A percentile compares a stretch with the other conserved stretches of the same genome.
Evolutionary conservation across 169 alveolate species (phyloP).

Genomic region (Plasmodium coatneyi): DNA sequence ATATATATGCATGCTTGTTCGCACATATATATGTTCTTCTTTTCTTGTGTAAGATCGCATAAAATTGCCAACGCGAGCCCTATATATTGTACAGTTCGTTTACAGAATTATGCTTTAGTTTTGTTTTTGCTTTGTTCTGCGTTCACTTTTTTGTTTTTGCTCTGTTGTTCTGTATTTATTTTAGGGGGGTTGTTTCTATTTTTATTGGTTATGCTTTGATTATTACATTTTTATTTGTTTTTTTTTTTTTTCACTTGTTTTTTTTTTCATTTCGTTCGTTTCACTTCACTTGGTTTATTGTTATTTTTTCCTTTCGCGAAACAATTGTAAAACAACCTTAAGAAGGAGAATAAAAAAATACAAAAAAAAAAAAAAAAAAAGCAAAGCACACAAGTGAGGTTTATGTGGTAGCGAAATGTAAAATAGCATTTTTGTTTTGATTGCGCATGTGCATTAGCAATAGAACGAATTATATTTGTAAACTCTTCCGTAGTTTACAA

Average conservation of each 20-base stretch:
- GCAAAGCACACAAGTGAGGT: conserved; percentile 1
- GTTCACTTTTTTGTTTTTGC: neutral
- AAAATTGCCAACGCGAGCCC: neutral
- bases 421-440: conserved; percentile 8
- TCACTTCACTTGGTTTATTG: neutral
- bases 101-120: neutral
- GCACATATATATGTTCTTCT: neutral
- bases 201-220: neutral
- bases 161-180: neutral
- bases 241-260: too few species aligned
- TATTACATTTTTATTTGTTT: neutral
- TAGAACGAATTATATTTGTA: neutral
- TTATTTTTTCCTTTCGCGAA: neutral
- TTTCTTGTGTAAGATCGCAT: neutral
- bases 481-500: neutral
- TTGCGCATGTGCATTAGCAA: conserved; percentile 10
- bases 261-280: neutral
- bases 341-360: neutral
- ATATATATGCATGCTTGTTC: neutral
- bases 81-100: neutral
- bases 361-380: conserved; percentile 4
- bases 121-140: neutral
- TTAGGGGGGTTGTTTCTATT: neutral
- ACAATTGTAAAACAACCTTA: neutral
- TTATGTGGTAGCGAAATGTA: conserved; percentile 3